Evolutionary conservation across 2,329 filamentous ascomycete genomes (phyloP).

Genomic region (Penicillium sclerotiorum): DNA sequence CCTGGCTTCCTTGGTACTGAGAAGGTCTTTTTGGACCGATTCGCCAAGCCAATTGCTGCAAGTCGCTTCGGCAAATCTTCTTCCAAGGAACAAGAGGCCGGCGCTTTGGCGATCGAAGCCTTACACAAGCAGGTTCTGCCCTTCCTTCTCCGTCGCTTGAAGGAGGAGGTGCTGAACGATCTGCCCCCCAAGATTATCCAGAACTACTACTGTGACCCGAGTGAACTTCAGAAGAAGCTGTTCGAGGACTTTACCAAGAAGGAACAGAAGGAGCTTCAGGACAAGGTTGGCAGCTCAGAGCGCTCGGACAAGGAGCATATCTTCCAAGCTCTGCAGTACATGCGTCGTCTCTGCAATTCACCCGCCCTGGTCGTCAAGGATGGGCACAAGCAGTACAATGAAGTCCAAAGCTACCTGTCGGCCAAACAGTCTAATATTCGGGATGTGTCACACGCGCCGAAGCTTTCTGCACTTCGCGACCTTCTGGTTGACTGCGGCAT

Average conservation of each 20-base stretch:
- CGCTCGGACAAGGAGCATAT: slow-evolving; percentile 97
- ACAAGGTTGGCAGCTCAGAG: slow-evolving; percentile 80
- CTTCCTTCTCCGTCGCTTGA: slow-evolving; percentile 91
- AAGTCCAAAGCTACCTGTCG: slow-evolving; percentile 78
- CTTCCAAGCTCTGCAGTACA: slow-evolving; percentile 98
- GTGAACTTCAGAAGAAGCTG: slow-evolving; percentile 88
- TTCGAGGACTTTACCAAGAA: slow-evolving; percentile 97
- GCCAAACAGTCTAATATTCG: slow-evolving; percentile 80
- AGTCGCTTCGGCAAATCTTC: slow-evolving; percentile 96
- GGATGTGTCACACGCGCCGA: slow-evolving; percentile 86
- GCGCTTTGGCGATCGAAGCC: slow-evolving; percentile 95
- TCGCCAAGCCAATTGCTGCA: slow-evolving; percentile 91
- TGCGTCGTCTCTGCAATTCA: slow-evolving; percentile 99
- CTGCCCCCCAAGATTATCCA: slow-evolving; percentile 97
- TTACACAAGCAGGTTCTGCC: slow-evolving; percentile 97
- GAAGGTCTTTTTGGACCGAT: slow-evolving; percentile 94
- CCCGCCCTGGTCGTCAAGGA: slow-evolving; percentile 96
- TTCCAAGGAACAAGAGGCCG: slow-evolving; percentile 96
- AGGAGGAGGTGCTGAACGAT: slow-evolving; percentile 96
- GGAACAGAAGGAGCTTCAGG: slow-evolving; percentile 82
- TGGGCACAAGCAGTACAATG: slow-evolving; percentile 84
- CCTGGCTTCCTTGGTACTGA: slow-evolving; percentile 95
- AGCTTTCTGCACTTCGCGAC: slow-evolving; percentile 85
- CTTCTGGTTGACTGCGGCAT: slow-evolving; percentile 98
- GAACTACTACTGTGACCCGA: slow-evolving; percentile 98